Evolutionary conservation across 1,284 basidiomycete genomes (phyloP).

Genomic region (Ceratobasidium sp.): DNA sequence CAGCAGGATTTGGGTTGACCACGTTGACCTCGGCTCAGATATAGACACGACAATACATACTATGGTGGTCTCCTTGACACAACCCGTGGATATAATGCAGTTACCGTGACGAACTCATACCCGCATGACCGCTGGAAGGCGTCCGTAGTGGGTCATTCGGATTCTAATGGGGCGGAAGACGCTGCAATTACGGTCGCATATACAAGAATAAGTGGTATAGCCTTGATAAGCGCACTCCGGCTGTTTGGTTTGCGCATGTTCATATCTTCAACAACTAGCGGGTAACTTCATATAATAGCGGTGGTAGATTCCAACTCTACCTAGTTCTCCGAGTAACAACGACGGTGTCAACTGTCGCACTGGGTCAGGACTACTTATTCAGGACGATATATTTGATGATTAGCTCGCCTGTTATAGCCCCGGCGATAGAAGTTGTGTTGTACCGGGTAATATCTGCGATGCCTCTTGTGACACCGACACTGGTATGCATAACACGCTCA

Average conservation of each 20-base stretch:
- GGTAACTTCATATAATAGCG: neutral
- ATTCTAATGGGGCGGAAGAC: slow-evolving; percentile 45
- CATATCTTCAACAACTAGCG: slow-evolving; percentile 38
- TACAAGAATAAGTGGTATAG: slow-evolving; percentile 45
- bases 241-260: slow-evolving; percentile 55
- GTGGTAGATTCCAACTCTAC: neutral
- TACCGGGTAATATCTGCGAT: no score
- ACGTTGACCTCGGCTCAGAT: slow-evolving; percentile 49
- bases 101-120: slow-evolving; percentile 33
- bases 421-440: neutral
- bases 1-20: slow-evolving; percentile 44
- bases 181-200: slow-evolving; percentile 39
- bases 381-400: slow-evolving; percentile 61
- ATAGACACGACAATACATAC: slow-evolving; percentile 45
- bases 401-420: neutral
- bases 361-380: slow-evolving; percentile 52
- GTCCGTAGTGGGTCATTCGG: slow-evolving; percentile 42
- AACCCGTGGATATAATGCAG: slow-evolving; percentile 26
- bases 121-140: slow-evolving; percentile 47
- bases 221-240: slow-evolving; percentile 52
- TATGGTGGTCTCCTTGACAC: slow-evolving; percentile 46
- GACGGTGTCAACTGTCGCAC: neutral
- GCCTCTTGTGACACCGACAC: no score
- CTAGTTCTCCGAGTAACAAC: slow-evolving; percentile 5
- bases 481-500: no score